phyloP scores from a whole-genome alignment of 2,329 filamentous ascomycete species.

The Alternaria dauci region DNA sequence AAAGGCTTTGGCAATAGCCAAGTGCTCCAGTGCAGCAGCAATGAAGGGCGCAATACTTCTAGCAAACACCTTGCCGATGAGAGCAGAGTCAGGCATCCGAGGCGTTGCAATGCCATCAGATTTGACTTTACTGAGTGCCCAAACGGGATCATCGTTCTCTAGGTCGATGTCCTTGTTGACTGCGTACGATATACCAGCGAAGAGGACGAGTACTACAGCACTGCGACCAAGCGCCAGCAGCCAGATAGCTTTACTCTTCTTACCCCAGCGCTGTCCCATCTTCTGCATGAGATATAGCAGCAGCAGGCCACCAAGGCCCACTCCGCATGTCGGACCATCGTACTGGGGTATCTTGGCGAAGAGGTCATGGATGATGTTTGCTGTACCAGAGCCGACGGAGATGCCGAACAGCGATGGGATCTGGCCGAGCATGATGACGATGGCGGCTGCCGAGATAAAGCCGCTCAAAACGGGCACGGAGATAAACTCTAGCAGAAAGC shows the following conservation, averaged over 20 bases:
- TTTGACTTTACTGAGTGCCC: constrained; percentile 65
- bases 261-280: constrained; percentile 66
- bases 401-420: constrained; percentile 67
- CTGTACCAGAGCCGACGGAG: constrained; percentile 61
- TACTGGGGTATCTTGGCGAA: constrained; percentile 65
- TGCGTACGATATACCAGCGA: constrained; percentile 69
- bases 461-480: constrained; percentile 70
- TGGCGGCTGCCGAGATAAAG: constrained; percentile 71
- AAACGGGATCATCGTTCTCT: constrained; percentile 58
- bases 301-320: constrained; percentile 66
- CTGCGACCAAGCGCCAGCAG: constrained; percentile 68
- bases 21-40: constrained; percentile 68
- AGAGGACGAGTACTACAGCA: constrained; percentile 67
- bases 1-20: constrained; percentile 71
- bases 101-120: constrained; percentile 64
- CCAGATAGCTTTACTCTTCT: constrained; percentile 65
- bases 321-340: constrained; percentile 65
- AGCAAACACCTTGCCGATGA: constrained; percentile 63
- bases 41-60: constrained; percentile 69
- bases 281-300: constrained; percentile 66
- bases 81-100: constrained; percentile 55
- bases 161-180: constrained; percentile 62
- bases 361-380: constrained; percentile 66
- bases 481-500: constrained; percentile 72
- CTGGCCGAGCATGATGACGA: constrained; percentile 72